Conservation (phyloP, 1,284 basidiomycete genomes). For the Pisolithus thermaeus region DNA sequence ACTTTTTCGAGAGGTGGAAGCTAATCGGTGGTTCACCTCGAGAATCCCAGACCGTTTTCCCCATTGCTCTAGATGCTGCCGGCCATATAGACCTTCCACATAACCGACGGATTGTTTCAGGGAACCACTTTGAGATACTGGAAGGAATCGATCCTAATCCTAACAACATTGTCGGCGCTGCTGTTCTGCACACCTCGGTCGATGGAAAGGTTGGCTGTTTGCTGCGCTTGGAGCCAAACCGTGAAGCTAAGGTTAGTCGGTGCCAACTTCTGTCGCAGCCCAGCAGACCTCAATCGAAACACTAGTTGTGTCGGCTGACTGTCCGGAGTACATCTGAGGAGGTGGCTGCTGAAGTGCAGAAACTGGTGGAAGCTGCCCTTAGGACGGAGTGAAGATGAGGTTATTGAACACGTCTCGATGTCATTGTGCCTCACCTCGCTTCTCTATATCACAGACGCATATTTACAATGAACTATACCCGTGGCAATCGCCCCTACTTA, state of each 20-base stretch:
- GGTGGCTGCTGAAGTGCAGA: constrained; percentile 79
- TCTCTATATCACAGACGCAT: too few species aligned
- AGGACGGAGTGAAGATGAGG: constrained; percentile 22
- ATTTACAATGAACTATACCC: too few species aligned
- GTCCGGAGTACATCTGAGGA: constrained; percentile 93
- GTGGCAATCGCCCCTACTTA: too few species aligned
- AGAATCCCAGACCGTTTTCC: constrained; percentile 87
- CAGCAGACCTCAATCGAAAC: constrained; percentile 4
- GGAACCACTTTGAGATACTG: constrained; percentile 73
- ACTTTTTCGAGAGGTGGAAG: constrained; percentile 99
- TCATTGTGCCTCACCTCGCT: not conserved
- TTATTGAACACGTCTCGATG: not conserved
- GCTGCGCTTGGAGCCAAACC: constrained; percentile 90
- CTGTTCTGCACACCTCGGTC: constrained; percentile 82
- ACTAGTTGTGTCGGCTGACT: constrained; percentile 87
- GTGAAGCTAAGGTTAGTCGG: constrained; percentile 77
- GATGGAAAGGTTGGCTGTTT: constrained; percentile 95
- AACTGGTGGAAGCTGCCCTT: constrained; percentile 56
- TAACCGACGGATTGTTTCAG: constrained; percentile 72
- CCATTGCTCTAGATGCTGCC: constrained; percentile 59
- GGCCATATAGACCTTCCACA: constrained; percentile 73
- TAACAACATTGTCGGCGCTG: constrained; percentile 85
- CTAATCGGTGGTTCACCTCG: constrained; percentile 91
- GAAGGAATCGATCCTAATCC: constrained; percentile 83
- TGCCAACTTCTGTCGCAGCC: not conserved